Evolutionary conservation across 305 asterid genomes (phyloP).

Genomic region (Solanum aculeatissimum): DNA sequence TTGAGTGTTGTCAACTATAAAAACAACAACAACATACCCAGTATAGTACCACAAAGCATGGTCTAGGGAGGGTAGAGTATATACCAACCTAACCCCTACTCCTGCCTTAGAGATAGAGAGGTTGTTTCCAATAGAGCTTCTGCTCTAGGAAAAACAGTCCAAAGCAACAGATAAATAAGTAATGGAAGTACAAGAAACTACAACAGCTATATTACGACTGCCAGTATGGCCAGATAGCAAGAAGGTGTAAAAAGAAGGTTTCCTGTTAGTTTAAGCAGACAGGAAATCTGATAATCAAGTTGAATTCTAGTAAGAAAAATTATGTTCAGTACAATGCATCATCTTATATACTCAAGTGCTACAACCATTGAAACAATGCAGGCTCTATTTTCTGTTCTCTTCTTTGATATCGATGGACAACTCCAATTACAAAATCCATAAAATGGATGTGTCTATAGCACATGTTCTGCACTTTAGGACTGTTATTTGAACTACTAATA

Average conservation of each 20-base stretch:
- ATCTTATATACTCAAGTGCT: neutral
- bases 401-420: neutral
- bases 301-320: neutral
- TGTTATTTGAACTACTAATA: neutral
- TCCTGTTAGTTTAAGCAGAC: neutral
- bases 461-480: neutral
- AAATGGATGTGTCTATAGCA: neutral
- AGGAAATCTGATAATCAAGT: neutral
- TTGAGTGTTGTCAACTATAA: neutral
- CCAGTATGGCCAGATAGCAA: too few species aligned
- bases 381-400: neutral
- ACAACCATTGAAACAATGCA: neutral
- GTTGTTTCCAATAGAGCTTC: neutral
- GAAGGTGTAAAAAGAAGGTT: neutral
- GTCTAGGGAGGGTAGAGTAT: too few species aligned
- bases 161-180: too few species aligned
- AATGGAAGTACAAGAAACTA: too few species aligned
- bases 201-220: too few species aligned
- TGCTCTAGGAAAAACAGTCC: neutral
- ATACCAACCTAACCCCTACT: too few species aligned
- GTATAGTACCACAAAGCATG: neutral
- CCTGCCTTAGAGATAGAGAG: neutral
- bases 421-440: neutral
- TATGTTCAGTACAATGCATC: neutral
- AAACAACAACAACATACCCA: neutral